Base-by-base conservation (phyloP, 257 asterid species). In the Handroanthus guayacan region DNA sequence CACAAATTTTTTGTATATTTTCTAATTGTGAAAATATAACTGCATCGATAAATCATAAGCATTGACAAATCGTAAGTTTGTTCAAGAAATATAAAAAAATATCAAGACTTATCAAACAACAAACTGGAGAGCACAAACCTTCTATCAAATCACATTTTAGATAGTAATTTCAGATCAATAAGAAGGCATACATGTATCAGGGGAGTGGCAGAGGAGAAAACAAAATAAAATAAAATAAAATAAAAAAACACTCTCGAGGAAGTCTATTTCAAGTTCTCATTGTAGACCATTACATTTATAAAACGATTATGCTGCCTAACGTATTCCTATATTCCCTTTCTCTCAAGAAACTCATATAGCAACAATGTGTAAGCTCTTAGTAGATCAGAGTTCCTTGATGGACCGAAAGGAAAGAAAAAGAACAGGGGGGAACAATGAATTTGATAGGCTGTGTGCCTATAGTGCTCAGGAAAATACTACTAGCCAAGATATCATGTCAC, bases 101-200 rank as follows among this genome's bases (percentile, higher is more conserved):
- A 50, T 52, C 39, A 50, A 50, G 57, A 20, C 54, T 37, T 39
- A 63, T 45, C 16, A 47, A 69, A 54, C 77, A 81, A 68, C 12
- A 55, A 69, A 54, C 6, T 38, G 48, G 68, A 45, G 37, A 52
- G 52, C 16, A 9, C 57, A 31, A 31, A 76, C 43, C 13, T 20
- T 67, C 63, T 56, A 60, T 2, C 55, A 12, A 66, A 37, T 9
- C 14, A 50, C 36, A 16, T 51, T 41, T 25, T 12, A 52, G 17
- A 8, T 39, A 47, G 57, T 63, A 34, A 75, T 52, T 52, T 25
- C 16, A 52, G 60, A 74, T 45, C 31, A 52, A 36, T 56, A 36
- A 18, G 3, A 47, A 47, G 39, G 50, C 16, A 61, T 61, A 13
- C 58, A 25, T 43, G 43, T 25, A n/a, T 9, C 0, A 11, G 55